Evolutionary conservation across 2,329 filamentous ascomycete species (phyloP), one percentile per base, ranked within the genome.

Genomic region (Aspergillus neotritici): DNA sequence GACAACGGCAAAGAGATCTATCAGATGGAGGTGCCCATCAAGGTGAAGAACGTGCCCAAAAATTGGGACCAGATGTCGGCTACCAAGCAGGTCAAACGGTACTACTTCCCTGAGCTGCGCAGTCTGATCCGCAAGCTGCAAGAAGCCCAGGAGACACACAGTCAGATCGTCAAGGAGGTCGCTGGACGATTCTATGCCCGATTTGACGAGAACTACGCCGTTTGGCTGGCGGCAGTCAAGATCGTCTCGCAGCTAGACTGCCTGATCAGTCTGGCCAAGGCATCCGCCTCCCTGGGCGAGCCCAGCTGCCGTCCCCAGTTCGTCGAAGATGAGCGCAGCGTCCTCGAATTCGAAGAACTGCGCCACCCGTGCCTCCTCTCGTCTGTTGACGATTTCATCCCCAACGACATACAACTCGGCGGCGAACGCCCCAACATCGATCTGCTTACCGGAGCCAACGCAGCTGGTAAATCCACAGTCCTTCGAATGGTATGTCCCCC

Each of bases 1-100:
- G 87, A 97, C 60, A 85, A 94, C 6, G 93, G 93, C 48, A 98
- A 98, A 64, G 93, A 98, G 60, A 87, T 98, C 40, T 97, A 94
- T 68, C 91, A 98, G 67, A 76, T 98, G 9, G 93, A 98, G 63
- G 84, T 87, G 0, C 91, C 93, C 0, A 72, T 78, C 58, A 94
- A 93, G 65, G 73, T 87, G 59, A 95, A 94, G 65, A 82, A 69
- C 45, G 70, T 98, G 2, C 93, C 93, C 0, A 85, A 85, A 52
- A 80, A 74, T 56, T 98, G 93, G 90, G 83, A 89, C 50, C 91
- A 97, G 61, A 96, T 97, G 89, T 97, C 93, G 4, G 86, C 90
- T 0, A 97, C 93, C 0, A 80, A 85, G 50, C 82, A 84, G 44
- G 86, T 94, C 59, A 96, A 94, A 68, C 84, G 93, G 1, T 98